Evolutionary conservation across 1,284 basidiomycete genomes (phyloP).

Genomic region (Ceratobasidium sp.): DNA sequence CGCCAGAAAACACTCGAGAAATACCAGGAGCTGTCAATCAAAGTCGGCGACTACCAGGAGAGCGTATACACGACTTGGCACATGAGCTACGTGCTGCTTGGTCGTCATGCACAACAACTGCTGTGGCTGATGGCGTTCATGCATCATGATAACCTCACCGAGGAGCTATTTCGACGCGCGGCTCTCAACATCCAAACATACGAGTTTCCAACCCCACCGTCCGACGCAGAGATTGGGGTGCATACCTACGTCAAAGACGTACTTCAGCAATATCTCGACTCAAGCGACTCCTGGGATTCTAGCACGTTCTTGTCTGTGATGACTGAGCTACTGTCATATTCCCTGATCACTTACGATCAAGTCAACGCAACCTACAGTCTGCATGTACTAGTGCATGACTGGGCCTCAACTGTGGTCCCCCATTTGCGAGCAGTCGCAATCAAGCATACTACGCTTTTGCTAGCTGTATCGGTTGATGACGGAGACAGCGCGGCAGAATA

Average conservation of each 20-base stretch:
- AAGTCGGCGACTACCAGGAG: slow-evolving; percentile 11
- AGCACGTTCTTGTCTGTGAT: not conserved
- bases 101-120: not conserved
- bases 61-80: slow-evolving; percentile 36
- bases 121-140: slow-evolving; percentile 15
- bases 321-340: slow-evolving; percentile 20
- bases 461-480: slow-evolving; percentile 1
- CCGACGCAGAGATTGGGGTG: not conserved
- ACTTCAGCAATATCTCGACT: not conserved
- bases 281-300: not conserved
- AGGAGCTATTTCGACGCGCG: slow-evolving; percentile 9
- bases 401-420: not conserved
- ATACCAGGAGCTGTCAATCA: not conserved
- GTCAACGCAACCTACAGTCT: not conserved
- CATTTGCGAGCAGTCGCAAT: not conserved
- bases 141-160: not conserved
- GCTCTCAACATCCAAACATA: not conserved
- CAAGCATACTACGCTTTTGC: not conserved
- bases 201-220: not conserved
- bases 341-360: slow-evolving; percentile 4
- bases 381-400: slow-evolving; percentile 16
- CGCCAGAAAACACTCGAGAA: not conserved
- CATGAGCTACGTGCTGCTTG: slow-evolving; percentile 10
- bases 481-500: not conserved
- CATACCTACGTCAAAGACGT: not conserved